Conservation (phyloP, 768 basidiomycete species). For the Boletus subparvulus region DNA sequence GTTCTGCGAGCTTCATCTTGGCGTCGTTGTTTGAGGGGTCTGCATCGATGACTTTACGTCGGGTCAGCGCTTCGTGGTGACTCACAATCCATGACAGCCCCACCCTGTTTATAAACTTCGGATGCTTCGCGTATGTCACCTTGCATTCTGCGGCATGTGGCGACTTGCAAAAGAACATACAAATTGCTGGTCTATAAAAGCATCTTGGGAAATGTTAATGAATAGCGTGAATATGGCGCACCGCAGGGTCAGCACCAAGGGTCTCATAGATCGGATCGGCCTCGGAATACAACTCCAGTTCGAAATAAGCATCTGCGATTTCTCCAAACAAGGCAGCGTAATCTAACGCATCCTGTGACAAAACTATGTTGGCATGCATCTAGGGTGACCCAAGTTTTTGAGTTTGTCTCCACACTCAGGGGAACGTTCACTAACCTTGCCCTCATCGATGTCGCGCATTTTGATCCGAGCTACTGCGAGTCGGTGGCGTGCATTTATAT, state of each 20-base stretch:
- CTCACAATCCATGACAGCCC: constrained; percentile 12
- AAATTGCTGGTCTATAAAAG: constrained; percentile 66
- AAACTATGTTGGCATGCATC: constrained; percentile 75
- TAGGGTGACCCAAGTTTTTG: constrained; percentile 28
- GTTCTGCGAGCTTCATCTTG: constrained; percentile 86
- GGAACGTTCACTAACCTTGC: constrained; percentile 52
- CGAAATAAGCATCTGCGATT: constrained; percentile 81
- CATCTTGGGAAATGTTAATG: neutral
- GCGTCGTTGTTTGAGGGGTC: constrained; percentile 79
- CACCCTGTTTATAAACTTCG: constrained; percentile 82
- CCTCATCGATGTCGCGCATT: constrained; percentile 77
- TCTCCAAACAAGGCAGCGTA: constrained; percentile 79
- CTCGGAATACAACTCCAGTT: constrained; percentile 66
- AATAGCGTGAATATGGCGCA: constrained; percentile 35
- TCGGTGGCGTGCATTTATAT: constrained; percentile 62
- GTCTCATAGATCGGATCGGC: constrained; percentile 80
- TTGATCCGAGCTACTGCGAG: constrained; percentile 81
- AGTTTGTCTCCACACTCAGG: neutral
- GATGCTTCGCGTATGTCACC: constrained; percentile 75
- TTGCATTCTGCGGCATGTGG: constrained; percentile 75
- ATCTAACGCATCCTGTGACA: constrained; percentile 68
- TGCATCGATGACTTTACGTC: constrained; percentile 58
- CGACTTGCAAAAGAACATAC: constrained; percentile 73
- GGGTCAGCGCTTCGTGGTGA: constrained; percentile 18
- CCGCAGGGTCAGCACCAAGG: constrained; percentile 71